A percentile compares a stretch with the other conserved stretches of the same genome.
Conservation (phyloP, 768 basidiomycete genomes). For the Suillus subluteus region DNA sequence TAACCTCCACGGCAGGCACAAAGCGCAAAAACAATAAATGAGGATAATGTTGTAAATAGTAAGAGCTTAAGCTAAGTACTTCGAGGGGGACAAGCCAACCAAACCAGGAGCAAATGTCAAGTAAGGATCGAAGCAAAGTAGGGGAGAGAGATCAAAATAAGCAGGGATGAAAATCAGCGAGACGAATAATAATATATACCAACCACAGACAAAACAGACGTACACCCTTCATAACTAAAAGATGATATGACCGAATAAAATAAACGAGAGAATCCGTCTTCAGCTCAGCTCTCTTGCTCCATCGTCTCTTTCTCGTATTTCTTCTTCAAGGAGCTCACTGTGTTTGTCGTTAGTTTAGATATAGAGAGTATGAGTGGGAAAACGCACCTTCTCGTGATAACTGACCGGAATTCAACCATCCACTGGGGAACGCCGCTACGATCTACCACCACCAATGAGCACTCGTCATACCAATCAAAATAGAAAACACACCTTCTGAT, state of each 20-base stretch:
- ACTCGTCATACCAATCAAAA: neutral
- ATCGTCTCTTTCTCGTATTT: constrained; percentile 71
- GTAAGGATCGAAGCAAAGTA: neutral
- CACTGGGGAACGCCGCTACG: constrained; percentile 77
- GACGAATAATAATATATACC: neutral
- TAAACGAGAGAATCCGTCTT: neutral
- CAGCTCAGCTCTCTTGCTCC: constrained; percentile 52
- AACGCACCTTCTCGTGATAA: constrained; percentile 82
- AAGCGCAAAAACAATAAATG: neutral
- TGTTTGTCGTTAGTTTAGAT: constrained; percentile 1
- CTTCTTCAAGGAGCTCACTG: constrained; percentile 88
- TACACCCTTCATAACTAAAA: neutral
- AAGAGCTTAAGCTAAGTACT: neutral
- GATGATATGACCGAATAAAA: neutral
- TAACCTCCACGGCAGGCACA: too few relatives aligned
- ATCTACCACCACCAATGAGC: constrained; percentile 45
- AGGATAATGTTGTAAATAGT: constrained; percentile 1
- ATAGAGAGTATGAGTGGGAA: neutral
- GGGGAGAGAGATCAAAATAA: neutral
- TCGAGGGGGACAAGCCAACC: neutral
- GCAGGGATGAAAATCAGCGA: neutral
- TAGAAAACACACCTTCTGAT: constrained; percentile 62
- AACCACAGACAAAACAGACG: neutral
- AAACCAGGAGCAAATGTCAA: neutral
- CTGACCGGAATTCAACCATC: constrained; percentile 86